Conservation (phyloP, 1,284 basidiomycete genomes). For the Boletus hoseneyae region DNA sequence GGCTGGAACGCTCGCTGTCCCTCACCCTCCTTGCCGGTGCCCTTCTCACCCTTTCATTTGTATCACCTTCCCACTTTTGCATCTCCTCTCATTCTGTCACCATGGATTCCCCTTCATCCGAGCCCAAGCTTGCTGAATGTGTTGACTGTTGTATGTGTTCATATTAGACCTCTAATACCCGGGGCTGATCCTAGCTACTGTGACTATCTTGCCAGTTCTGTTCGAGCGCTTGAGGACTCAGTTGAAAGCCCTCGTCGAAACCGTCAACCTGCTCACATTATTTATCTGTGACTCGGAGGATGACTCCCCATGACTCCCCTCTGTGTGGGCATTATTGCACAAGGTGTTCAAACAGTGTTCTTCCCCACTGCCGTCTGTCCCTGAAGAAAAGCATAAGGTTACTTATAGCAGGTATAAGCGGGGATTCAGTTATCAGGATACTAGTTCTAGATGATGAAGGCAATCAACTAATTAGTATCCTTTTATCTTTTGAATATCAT, state of each 20-base stretch:
- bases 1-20: too few species aligned
- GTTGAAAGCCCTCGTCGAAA: neutral
- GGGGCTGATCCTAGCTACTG: neutral
- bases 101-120: neutral
- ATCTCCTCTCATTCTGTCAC: neutral
- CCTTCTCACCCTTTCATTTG: too few species aligned
- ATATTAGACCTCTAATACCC: neutral
- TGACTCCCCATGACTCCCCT: neutral
- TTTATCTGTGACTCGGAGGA: neutral
- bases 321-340: too few species aligned
- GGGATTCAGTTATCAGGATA: too few species aligned
- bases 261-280: neutral
- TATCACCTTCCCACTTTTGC: neutral
- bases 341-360: too few species aligned
- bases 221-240: neutral
- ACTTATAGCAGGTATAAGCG: too few species aligned
- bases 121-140: neutral
- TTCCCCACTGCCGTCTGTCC: too few species aligned
- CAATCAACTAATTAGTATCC: too few species aligned
- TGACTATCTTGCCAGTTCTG: neutral
- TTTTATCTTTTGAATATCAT: too few species aligned
- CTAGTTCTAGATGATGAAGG: too few species aligned
- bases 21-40: too few species aligned
- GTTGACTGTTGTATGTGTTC: neutral
- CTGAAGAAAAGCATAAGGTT: too few species aligned